These are phyloP conservation scores for Penicillium crystallinum DNA, from an alignment of 495 filamentous ascomycete genomes.

Conservation along the genomic window DNA sequence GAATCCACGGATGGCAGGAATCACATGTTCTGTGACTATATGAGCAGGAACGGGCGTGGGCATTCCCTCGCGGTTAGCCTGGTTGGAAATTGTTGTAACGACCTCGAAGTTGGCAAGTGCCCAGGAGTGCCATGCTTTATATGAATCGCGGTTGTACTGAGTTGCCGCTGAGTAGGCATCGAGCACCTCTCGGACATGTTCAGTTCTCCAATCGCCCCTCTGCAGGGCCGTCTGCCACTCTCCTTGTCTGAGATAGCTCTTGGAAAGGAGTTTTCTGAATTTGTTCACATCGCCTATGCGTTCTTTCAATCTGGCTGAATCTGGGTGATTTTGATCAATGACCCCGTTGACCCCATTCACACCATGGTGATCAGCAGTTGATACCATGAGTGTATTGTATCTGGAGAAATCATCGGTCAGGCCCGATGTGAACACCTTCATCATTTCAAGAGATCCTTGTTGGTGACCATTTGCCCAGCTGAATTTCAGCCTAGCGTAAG, in stretches of 20 bases:
- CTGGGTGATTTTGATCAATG: conserved; percentile 40
- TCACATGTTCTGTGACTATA: conserved; percentile 78
- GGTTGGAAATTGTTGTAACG: conserved; percentile 68
- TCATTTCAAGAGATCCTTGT: conserved; percentile 65
- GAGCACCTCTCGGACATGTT: conserved; percentile 64
- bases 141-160: conserved; percentile 85
- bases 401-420: conserved; percentile 69
- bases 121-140: conserved; percentile 99
- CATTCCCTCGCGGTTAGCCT: conserved; percentile 51
- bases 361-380: conserved; percentile 37
- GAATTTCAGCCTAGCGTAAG: conserved; percentile 91
- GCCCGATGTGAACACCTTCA: conserved; percentile 76
- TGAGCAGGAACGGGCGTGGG: conserved; percentile 49
- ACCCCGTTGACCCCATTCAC: conserved; percentile 59
- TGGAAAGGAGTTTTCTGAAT: conserved; percentile 72
- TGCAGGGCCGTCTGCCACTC: conserved; percentile 87
- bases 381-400: conserved; percentile 50
- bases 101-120: conserved; percentile 99
- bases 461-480: conserved; percentile 77
- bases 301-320: conserved; percentile 33
- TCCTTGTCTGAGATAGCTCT: conserved; percentile 91
- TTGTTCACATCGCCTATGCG: conserved; percentile 41
- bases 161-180: conserved; percentile 85
- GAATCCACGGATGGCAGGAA: conserved; percentile 91
- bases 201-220: conserved; percentile 79